A percentile compares a stretch with the other conserved stretches of the same genome.
Conservation (phyloP, 495 filamentous ascomycete species). For the Lasiosphaeria hispida region DNA sequence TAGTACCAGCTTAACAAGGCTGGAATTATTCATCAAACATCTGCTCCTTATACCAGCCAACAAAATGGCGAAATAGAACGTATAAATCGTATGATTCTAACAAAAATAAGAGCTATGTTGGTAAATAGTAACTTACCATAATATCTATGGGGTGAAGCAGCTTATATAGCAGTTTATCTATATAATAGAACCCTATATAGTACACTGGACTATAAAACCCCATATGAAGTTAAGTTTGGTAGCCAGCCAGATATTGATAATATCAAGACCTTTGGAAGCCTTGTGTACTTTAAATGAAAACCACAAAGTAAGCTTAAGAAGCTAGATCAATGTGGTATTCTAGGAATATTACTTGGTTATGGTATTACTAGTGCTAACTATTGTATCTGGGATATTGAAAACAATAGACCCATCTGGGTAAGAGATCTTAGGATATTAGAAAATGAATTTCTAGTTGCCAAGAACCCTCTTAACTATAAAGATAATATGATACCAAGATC, state of each 20-base stretch:
- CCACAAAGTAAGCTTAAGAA: not conserved
- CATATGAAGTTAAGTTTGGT: not conserved
- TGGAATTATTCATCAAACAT: no score
- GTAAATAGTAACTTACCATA: no score
- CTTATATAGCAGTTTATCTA: no score
- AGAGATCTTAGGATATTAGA: slow-evolving; percentile 5
- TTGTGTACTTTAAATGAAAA: slow-evolving; percentile 3
- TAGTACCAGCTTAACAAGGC: no score
- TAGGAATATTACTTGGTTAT: not conserved
- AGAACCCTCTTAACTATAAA: slow-evolving; percentile 3
- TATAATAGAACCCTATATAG: not conserved
- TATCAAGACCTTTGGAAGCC: not conserved
- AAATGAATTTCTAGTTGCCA: not conserved
- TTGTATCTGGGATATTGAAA: slow-evolving; percentile 3
- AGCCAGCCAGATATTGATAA: slow-evolving; percentile 1
- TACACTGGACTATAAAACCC: no score
- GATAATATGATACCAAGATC: not conserved
- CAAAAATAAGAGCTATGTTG: no score
- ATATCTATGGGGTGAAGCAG: no score
- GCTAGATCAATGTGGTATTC: not conserved
- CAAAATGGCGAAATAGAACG: no score
- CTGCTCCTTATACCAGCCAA: no score
- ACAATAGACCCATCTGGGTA: slow-evolving; percentile 3
- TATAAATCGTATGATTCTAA: no score
- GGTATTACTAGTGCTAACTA: not conserved